Evolutionary conservation across 768 basidiomycete genomes (phyloP), one percentile per base, ranked within the genome.

Genomic region (Cantharellus cinnabarinus): DNA sequence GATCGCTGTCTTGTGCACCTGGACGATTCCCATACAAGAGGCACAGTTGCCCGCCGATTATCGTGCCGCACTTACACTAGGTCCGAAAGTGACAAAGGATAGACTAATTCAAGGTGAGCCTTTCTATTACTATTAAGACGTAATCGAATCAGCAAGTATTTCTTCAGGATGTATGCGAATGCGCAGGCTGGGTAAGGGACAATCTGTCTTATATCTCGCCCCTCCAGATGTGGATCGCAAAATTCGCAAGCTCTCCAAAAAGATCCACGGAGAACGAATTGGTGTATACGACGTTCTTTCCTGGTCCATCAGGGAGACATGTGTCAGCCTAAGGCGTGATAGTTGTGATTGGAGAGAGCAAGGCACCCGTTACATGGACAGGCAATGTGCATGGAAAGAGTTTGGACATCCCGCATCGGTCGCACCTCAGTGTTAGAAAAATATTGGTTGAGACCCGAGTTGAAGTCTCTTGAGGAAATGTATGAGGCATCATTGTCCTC

Each of bases 121-220:
- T 4, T 15, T 29, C 34, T 44, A 42, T 54, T 15, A 57, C 38
- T 39, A 7, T n/a, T 20, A n/a, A 5, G 57, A 4, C 38, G 41
- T n/a, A 35, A 38, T 61, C 41, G 38, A 40, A 57, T 20, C 51
- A 20, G 7, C 10, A 20, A 5, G 5, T 15, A 10, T 15, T 29
- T 29, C 20, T 54, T 7, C 48, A 78, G 76, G 76, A 2, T 78
- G 77, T 58, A 78, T 78, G 77, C 70, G 77, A 10, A 76, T 78
- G 76, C 70, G 77, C 2, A 69, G 71, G 63, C 69, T 78, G 0
- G 77, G 77, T 14, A 64, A 67, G 4, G 74, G 73, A 0, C 77
- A 78, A 57, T 74, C 76, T 1, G 63, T 78, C 15, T 65, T 73
- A 59, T 77, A 78, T 63, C 74, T 75, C 51, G 76, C 73, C 10